These are phyloP conservation scores for Cyclotella distinguenda DNA, from an alignment of 108 stramenopile genomes.

Conservation along the genomic window DNA sequence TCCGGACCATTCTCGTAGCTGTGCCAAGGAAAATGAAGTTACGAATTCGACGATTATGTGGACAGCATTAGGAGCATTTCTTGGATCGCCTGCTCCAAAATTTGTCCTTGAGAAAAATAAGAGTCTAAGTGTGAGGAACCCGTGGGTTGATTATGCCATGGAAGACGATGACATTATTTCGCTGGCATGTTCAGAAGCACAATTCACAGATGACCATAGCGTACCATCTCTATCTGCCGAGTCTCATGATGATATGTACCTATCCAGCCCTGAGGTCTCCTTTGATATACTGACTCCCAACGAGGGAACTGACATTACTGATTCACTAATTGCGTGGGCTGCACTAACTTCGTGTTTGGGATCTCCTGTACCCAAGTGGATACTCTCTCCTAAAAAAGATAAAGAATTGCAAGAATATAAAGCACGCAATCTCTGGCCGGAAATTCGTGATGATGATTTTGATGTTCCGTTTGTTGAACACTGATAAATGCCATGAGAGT, in stretches of 20 bases:
- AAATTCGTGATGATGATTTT: no score
- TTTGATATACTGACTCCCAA: not conserved
- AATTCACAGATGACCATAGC: not conserved
- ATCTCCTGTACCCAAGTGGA: no score
- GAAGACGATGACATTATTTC: slow-evolving; percentile 2
- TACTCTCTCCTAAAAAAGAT: no score
- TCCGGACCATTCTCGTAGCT: not conserved
- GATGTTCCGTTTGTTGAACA: no score
- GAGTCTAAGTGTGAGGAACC: not conserved
- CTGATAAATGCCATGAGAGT: no score
- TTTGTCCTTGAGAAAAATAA: not conserved
- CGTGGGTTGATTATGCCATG: not conserved
- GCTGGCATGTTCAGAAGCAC: not conserved
- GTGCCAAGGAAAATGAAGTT: not conserved
- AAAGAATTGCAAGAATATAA: no score
- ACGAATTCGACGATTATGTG: not conserved
- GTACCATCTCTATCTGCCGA: not conserved
- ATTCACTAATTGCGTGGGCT: no score
- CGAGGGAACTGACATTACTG: not conserved
- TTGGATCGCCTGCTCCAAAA: not conserved
- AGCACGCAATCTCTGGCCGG: no score
- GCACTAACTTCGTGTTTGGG: no score
- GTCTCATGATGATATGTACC: not conserved
- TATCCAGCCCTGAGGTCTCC: not conserved
- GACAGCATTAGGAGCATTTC: not conserved